These are phyloP conservation scores for Claviceps monticola DNA, from an alignment of 2,329 filamentous ascomycete genomes.

Conservation along the genomic window DNA sequence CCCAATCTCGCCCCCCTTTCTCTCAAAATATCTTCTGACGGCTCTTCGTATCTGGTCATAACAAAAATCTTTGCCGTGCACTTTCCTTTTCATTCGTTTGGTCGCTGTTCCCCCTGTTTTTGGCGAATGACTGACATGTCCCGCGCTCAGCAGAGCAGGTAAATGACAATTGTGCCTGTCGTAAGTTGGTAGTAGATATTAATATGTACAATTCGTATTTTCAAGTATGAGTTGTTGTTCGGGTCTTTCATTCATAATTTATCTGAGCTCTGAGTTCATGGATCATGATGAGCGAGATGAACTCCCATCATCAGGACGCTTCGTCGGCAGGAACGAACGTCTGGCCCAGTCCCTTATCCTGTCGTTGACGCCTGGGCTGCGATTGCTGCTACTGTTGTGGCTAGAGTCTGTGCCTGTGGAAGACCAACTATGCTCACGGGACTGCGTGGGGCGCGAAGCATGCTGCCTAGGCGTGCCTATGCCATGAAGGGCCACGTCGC, in stretches of 20 bases:
- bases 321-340: constrained; percentile 16
- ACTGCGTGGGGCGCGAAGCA: not conserved
- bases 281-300: not conserved
- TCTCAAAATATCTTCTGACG: no score
- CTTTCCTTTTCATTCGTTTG: not conserved
- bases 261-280: not conserved
- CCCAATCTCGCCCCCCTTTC: no score
- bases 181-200: no score
- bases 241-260: not conserved
- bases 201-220: no score
- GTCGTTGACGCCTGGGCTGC: constrained; percentile 15
- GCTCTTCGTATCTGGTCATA: no score
- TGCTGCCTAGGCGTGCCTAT: not conserved
- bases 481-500: not conserved
- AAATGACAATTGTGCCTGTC: no score
- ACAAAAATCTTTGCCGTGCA: not conserved
- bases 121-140: not conserved
- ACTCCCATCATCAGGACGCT: constrained; percentile 6
- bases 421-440: constrained; percentile 14
- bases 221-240: no score
- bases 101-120: not conserved
- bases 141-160: not conserved
- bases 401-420: constrained; percentile 12
- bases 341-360: constrained; percentile 21
- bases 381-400: constrained; percentile 8